Conservation (phyloP, 192 early-diverging fungal genomes). For the Coemansia sp. region DNA sequence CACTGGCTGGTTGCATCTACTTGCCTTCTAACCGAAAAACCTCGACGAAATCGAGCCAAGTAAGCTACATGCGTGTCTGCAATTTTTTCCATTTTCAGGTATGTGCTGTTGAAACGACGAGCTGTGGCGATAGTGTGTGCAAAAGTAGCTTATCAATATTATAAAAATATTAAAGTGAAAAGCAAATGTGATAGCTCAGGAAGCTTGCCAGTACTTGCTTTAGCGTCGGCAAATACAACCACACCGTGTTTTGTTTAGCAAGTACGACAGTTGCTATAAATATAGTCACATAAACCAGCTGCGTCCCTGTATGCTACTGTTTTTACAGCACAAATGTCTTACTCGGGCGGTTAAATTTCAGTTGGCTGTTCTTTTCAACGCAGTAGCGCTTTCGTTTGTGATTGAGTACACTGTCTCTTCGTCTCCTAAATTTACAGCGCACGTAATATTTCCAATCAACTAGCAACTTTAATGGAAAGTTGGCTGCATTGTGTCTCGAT, state of each 20-base stretch:
- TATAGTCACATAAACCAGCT: background rate
- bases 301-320: background rate
- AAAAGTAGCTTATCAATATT: no score
- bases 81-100: slow-evolving; percentile 14
- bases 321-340: background rate
- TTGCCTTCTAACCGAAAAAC: slow-evolving; percentile 22
- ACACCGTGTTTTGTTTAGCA: background rate
- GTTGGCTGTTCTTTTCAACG: background rate
- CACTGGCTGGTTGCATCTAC: background rate
- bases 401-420: background rate
- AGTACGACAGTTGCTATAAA: slow-evolving; percentile 1
- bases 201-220: background rate
- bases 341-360: slow-evolving; percentile 7
- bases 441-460: background rate
- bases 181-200: background rate
- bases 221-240: background rate
- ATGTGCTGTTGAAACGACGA: background rate
- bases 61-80: slow-evolving; percentile 12
- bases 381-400: background rate
- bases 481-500: no score
- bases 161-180: background rate
- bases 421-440: background rate
- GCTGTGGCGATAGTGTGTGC: no score
- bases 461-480: no score
- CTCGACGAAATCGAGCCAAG: slow-evolving; percentile 10